These are phyloP conservation scores for Litchi chinensis DNA, from an alignment of 345 rosid genomes.

Conservation along the genomic window DNA sequence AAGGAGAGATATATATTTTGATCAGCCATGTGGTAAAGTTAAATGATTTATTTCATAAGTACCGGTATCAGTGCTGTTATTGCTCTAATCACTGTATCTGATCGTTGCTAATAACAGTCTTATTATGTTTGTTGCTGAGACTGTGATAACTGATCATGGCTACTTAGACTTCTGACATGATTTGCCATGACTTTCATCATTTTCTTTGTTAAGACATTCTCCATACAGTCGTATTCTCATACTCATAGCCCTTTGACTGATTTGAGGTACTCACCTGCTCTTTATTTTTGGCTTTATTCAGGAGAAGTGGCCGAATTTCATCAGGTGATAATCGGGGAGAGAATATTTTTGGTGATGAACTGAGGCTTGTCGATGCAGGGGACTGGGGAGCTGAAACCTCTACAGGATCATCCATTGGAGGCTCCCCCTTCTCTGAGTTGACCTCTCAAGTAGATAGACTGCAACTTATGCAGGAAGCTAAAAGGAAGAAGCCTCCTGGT, in stretches of 20 bases:
- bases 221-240: too few species aligned
- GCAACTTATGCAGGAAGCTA: slow-evolving; percentile 28
- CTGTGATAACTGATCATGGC: background rate
- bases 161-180: background rate
- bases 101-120: background rate
- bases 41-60: background rate
- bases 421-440: slow-evolving; percentile 27
- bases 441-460: slow-evolving; percentile 37
- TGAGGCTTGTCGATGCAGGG: slow-evolving; percentile 47
- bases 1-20: too few species aligned
- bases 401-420: slow-evolving; percentile 22
- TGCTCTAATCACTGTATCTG: background rate
- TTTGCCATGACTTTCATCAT: background rate
- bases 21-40: too few species aligned
- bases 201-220: background rate
- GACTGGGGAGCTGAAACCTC: slow-evolving; percentile 44
- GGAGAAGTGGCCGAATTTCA: slow-evolving; percentile 43
- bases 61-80: background rate
- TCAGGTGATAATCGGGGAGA: slow-evolving; percentile 25
- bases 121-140: background rate
- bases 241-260: background rate
- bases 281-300: slow-evolving; percentile 28
- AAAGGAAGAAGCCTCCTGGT: slow-evolving; percentile 76
- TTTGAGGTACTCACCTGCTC: slow-evolving; percentile 14
- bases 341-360: slow-evolving; percentile 33